Evolutionary conservation across 2,329 filamentous ascomycete species (phyloP), one percentile per base, ranked within the genome.

Genomic region (Scolecobasidium constrictum): DNA sequence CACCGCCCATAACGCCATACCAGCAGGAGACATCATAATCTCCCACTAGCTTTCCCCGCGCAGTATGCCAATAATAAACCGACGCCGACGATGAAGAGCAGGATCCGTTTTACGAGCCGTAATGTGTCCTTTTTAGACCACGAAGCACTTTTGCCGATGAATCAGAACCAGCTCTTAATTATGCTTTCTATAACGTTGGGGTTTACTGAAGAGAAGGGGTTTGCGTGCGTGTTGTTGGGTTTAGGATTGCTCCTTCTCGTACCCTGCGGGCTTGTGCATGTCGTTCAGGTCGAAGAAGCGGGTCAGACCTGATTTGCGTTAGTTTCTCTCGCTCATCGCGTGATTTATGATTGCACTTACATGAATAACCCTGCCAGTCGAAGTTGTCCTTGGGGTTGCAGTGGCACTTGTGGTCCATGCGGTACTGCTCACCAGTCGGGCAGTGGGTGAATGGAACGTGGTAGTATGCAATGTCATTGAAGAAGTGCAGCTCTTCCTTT

Each of bases 281-380:
- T 78, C 75, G 62, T 88, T 93, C 54, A 87, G 63, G 36, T 95
- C 84, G 59, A 83, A 96, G 69, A 75, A 98, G 53, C 82, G 78
- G 23, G 83, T 77, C 41, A 90, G 95, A 69, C 85, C 85, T 90
- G 48, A 35, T 16, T 41, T 40, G 38, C 4, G 31, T n/a, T 28
- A 33, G 4, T 35, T 36, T 34, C 26, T 26, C 15, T 15, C 13
- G 28, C 9, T 17, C n/a, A 33, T 20, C 17, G 4, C 16, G 4
- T 31, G 3, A 15, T 12, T 19, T 16, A 20, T 15, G 19, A n/a
- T 2, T 42, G 19, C 47, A 70, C 85, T 71, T 77, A 93, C 88
- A 96, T 61, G 86, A 94, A 62, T 95, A 96, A 41, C 85, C 84
- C 65, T 94, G 95, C 93, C 93, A 98, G 66, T 98, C 92, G 71